A percentile compares a stretch with the other conserved stretches of the same genome.
These are phyloP conservation scores for Triticum turgidum DNA, from an alignment of 176 grass and related monocot species.

Conservation along the genomic window DNA sequence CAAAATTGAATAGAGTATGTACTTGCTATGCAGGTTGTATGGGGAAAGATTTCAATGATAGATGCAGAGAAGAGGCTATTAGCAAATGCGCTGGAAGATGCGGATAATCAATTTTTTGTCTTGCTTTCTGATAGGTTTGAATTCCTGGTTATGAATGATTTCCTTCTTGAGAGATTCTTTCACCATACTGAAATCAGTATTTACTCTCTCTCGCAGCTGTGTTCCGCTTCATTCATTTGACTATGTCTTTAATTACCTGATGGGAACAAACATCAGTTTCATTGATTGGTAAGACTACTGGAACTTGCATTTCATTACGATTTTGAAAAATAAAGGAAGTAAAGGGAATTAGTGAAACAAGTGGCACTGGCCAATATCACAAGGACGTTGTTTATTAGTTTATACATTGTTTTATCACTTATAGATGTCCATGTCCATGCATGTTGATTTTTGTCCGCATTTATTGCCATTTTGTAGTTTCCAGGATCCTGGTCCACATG, in stretches of 20 bases:
- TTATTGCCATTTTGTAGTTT: slow-evolving; percentile 64
- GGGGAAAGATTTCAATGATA: slow-evolving; percentile 98
- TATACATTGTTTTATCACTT: not conserved
- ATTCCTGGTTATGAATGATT: slow-evolving; percentile 18
- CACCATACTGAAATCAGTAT: slow-evolving; percentile 31
- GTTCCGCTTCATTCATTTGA: slow-evolving; percentile 94
- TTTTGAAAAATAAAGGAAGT: slow-evolving; percentile 3
- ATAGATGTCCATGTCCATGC: slow-evolving; percentile 1
- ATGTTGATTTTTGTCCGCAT: slow-evolving; percentile 32
- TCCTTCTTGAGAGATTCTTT: slow-evolving; percentile 35
- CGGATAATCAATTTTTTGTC: slow-evolving; percentile 90
- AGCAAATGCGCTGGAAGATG: slow-evolving; percentile 81
- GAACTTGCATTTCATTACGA: slow-evolving; percentile 26
- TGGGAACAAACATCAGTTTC: slow-evolving; percentile 85
- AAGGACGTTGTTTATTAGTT: not conserved
- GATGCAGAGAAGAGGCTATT: slow-evolving; percentile 95
- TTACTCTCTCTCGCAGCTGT: slow-evolving; percentile 67
- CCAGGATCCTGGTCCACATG: slow-evolving; percentile 95
- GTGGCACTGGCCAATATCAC: slow-evolving; percentile 12
- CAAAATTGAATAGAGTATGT: slow-evolving; percentile 20
- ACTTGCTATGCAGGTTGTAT: slow-evolving; percentile 66
- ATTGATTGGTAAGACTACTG: slow-evolving; percentile 77
- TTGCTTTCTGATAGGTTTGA: slow-evolving; percentile 93
- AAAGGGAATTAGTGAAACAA: not conserved
- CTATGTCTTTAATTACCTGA: slow-evolving; percentile 93